Evolutionary conservation across 306 rosid genomes (phyloP).

Genomic region (Castanea mollissima): DNA sequence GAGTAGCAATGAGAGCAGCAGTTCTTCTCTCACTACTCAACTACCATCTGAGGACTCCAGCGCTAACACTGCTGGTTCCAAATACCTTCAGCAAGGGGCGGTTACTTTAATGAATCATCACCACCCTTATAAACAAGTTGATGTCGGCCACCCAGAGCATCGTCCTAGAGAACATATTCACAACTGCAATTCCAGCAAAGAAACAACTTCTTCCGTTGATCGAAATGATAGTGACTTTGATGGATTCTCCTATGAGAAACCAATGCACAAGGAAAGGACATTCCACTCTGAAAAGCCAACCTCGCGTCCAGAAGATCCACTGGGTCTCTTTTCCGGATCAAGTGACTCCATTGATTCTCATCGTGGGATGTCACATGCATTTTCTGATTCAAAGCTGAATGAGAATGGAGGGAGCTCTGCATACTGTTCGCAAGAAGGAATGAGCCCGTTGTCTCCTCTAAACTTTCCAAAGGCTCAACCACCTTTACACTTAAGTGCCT

Average conservation of each 20-base stretch:
- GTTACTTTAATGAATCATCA: conserved; percentile 28
- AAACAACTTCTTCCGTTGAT: conserved; percentile 16
- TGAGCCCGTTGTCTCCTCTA: conserved; percentile 41
- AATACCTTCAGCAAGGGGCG: conserved; percentile 29
- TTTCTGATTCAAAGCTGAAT: conserved; percentile 68
- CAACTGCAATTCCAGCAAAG: conserved; percentile 27
- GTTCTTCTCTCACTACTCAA: conserved; percentile 41
- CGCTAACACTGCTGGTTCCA: conserved; percentile 17
- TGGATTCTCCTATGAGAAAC: conserved; percentile 32
- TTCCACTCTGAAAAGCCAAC: conserved; percentile 37
- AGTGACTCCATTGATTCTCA: conserved; percentile 26
- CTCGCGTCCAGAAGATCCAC: conserved; percentile 30
- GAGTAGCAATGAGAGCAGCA: conserved; percentile 42
- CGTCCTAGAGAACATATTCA: conserved; percentile 27
- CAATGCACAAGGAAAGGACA: conserved; percentile 35
- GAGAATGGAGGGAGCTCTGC: conserved; percentile 55
- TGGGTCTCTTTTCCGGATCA: conserved; percentile 32
- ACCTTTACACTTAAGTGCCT: conserved; percentile 34
- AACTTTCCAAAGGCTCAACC: conserved; percentile 42
- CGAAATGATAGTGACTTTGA: conserved; percentile 31
- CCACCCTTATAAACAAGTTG: conserved; percentile 26
- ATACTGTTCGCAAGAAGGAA: conserved; percentile 52
- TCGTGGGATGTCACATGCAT: conserved; percentile 54
- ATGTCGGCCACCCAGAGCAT: conserved; percentile 25
- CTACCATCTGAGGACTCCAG: conserved; percentile 32